Conservation (phyloP, 2,329 filamentous ascomycete genomes). For the Colletotrichum chlorophyti region DNA sequence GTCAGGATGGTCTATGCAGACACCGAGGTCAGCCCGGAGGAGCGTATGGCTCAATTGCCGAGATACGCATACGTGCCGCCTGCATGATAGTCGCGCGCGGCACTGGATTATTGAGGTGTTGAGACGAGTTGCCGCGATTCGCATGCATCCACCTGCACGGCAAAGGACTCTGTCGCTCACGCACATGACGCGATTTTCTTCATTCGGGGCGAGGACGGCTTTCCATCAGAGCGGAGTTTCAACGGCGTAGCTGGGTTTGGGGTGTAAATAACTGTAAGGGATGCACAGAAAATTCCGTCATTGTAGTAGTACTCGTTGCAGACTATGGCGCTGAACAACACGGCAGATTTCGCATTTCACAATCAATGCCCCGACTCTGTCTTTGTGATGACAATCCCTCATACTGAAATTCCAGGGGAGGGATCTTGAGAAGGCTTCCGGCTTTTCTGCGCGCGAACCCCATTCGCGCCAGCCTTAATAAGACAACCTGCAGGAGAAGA, state of each 20-base stretch:
- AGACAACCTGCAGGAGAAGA: background rate
- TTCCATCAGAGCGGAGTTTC: slow-evolving; percentile 23
- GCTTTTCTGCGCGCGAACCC: background rate
- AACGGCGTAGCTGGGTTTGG: slow-evolving; percentile 21
- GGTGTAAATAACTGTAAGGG: slow-evolving; percentile 28
- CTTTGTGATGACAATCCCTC: background rate
- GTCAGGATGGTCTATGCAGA: slow-evolving; percentile 82
- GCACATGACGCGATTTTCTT: slow-evolving; percentile 3
- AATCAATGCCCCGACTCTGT: background rate
- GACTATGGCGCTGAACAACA: slow-evolving; percentile 23
- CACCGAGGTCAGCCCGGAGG: slow-evolving; percentile 81
- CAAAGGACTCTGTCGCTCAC: background rate
- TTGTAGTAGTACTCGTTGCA: slow-evolving; percentile 21
- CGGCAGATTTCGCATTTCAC: slow-evolving; percentile 9
- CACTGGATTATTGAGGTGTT: background rate
- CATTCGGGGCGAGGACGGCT: slow-evolving; percentile 13
- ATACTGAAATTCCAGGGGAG: background rate
- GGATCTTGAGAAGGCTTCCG: background rate
- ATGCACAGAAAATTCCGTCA: slow-evolving; percentile 23
- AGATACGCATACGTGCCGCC: slow-evolving; percentile 73
- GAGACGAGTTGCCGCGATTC: background rate
- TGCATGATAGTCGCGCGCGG: background rate
- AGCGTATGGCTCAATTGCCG: slow-evolving; percentile 82
- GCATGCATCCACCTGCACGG: background rate
- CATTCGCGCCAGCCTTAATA: background rate